Percentiles rank a stretch among this genome's conserved stretches.
phyloP scores from a whole-genome alignment of 257 asterid genomes.

The Marsdenia floribunda region DNA sequence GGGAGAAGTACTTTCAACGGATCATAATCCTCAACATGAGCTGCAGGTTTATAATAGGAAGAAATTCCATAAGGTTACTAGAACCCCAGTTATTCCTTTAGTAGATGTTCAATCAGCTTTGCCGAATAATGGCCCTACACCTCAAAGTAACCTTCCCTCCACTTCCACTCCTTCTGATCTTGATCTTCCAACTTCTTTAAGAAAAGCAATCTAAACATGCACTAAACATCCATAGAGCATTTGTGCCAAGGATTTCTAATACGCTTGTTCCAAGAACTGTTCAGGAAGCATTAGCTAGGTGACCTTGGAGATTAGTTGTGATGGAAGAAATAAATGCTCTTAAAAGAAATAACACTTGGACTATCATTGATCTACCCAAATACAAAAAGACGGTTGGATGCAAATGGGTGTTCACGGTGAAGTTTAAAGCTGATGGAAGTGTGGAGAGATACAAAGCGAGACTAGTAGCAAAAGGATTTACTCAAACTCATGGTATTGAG shows the following conservation, averaged over 20 bases:
- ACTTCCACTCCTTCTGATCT: too few relatives aligned
- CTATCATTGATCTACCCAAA: background rate
- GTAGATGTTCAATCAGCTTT: background rate
- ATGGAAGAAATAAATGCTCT: background rate
- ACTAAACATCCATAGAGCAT: background rate
- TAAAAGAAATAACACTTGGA: background rate
- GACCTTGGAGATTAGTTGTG: background rate
- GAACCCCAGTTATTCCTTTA: background rate
- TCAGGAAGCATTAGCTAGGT: background rate
- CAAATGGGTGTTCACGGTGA: too few relatives aligned
- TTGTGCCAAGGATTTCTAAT: background rate
- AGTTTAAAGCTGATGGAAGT: too few relatives aligned
- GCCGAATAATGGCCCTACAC: too few relatives aligned
- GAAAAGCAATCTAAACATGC: background rate
- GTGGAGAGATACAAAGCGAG: too few relatives aligned
- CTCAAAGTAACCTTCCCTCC: too few relatives aligned
- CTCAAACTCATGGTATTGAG: too few relatives aligned
- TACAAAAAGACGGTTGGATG: too few relatives aligned
- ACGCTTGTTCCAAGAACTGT: background rate
- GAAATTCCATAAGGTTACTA: background rate
- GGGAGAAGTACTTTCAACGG: too few relatives aligned
- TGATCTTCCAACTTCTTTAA: background rate
- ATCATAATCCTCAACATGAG: too few relatives aligned
- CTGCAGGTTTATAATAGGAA: too few relatives aligned
- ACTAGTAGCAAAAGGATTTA: too few relatives aligned